phyloP scores from a whole-genome alignment of 2,329 filamentous ascomycete genomes.

The Orbilia brochopaga region DNA sequence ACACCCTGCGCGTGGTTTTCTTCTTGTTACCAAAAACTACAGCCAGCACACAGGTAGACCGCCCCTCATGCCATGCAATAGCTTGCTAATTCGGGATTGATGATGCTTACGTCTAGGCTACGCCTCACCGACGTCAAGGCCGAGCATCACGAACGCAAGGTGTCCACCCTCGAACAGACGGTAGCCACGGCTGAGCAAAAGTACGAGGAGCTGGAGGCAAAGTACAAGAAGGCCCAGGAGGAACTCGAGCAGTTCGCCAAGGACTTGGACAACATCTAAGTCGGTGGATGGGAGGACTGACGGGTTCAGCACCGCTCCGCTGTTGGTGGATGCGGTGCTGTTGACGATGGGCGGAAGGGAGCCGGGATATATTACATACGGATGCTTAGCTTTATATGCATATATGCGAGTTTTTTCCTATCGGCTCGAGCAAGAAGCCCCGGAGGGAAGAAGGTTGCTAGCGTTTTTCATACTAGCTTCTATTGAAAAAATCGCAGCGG shows the following conservation, averaged over 20 bases:
- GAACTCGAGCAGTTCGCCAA: constrained; percentile 72
- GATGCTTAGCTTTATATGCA: background rate
- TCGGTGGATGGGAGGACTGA: background rate
- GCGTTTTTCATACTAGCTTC: too few species aligned
- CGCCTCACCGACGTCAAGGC: constrained; percentile 99
- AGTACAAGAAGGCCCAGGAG: constrained; percentile 81
- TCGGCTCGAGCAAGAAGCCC: background rate
- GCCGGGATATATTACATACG: too few species aligned
- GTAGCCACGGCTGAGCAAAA: constrained; percentile 95
- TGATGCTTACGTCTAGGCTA: constrained; percentile 67
- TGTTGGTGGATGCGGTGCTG: background rate
- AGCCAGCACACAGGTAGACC: constrained; percentile 10
- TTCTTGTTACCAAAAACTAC: constrained; percentile 17
- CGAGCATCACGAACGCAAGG: constrained; percentile 98
- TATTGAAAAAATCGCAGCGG: background rate
- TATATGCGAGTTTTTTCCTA: background rate
- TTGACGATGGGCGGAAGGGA: too few species aligned
- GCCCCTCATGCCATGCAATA: background rate
- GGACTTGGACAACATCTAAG: constrained; percentile 30
- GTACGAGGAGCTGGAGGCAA: constrained; percentile 96
- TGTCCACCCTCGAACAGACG: constrained; percentile 89
- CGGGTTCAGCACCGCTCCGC: background rate
- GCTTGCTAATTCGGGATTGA: constrained; percentile 46
- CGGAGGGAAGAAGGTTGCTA: background rate
- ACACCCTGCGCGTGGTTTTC: constrained; percentile 2